A percentile compares a stretch with the other conserved stretches of the same genome.
Evolutionary conservation across 805 yeast genomes (phyloP).

Genomic region (Brettanomyces bruxellensis): DNA sequence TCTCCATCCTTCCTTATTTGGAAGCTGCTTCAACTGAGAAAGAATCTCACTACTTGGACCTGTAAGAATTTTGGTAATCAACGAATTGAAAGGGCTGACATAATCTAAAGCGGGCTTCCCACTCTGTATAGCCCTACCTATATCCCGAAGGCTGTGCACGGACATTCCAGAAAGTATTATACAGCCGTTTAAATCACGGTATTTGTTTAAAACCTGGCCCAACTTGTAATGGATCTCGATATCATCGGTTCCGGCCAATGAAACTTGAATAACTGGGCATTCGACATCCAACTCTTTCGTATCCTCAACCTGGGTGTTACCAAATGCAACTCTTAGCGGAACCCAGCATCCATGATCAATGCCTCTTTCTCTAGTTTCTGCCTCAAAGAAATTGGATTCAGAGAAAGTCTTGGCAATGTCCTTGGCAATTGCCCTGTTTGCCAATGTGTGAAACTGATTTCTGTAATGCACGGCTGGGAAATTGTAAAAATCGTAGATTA

Average conservation of each 20-base stretch:
- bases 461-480: constrained; percentile 59
- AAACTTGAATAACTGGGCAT: constrained; percentile 42
- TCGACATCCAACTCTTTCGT: constrained; percentile 34
- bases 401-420: constrained; percentile 33
- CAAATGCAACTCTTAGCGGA: constrained; percentile 65
- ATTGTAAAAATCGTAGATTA: constrained; percentile 69
- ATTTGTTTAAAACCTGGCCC: constrained; percentile 45
- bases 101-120: constrained; percentile 33
- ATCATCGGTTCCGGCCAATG: constrained; percentile 33
- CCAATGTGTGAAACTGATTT: constrained; percentile 49
- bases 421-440: constrained; percentile 33
- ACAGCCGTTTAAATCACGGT: constrained; percentile 43
- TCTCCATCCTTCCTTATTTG: constrained; percentile 15
- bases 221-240: constrained; percentile 39
- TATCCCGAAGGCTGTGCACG: constrained; percentile 63
- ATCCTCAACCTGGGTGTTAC: constrained; percentile 26
- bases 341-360: constrained; percentile 83
- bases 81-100: constrained; percentile 39
- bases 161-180: constrained; percentile 70
- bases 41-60: constrained; percentile 25
- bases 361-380: constrained; percentile 47
- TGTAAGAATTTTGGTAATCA: constrained; percentile 33
- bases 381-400: constrained; percentile 31
- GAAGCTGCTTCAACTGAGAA: constrained; percentile 28
- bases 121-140: constrained; percentile 24